A percentile compares a stretch with the other conserved stretches of the same genome.
Conservation (phyloP, 257 asterid genomes). For the Catharanthus roseus region DNA sequence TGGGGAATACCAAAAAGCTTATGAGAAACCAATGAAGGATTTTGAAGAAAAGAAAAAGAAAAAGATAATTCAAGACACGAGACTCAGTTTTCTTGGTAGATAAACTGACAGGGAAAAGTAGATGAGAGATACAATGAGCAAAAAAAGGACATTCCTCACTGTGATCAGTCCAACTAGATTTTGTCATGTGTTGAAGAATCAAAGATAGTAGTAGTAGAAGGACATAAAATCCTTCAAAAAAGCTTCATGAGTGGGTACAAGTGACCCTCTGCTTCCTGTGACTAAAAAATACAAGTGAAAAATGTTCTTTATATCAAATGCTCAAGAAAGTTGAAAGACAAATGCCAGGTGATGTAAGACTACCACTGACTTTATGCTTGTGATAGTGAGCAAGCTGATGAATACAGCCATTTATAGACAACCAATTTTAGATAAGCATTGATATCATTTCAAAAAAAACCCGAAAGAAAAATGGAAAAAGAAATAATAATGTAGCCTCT, state of each 20-base stretch:
- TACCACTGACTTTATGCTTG: not conserved
- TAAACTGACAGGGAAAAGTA: constrained; percentile 14
- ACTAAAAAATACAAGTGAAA: not conserved
- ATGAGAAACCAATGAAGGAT: constrained; percentile 13
- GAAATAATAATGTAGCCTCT: too few relatives aligned
- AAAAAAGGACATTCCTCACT: constrained; percentile 5
- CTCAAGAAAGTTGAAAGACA: not conserved
- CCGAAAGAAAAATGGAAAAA: too few relatives aligned
- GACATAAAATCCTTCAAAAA: constrained; percentile 11
- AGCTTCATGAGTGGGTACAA: constrained; percentile 24
- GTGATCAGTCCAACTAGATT: constrained; percentile 15
- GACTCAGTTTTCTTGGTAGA: constrained; percentile 20
- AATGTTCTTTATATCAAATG: not conserved
- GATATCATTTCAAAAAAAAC: not conserved
- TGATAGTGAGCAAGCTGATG: constrained; percentile 5
- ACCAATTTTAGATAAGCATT: not conserved
- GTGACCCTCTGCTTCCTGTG: constrained; percentile 20
- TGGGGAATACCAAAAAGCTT: constrained; percentile 15
- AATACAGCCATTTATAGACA: constrained; percentile 8
- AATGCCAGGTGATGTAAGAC: constrained; percentile 6
- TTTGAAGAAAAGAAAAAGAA: constrained; percentile 14
- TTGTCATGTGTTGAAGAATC: constrained; percentile 16
- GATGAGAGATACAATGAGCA: constrained; percentile 1
- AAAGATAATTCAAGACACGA: constrained; percentile 9
- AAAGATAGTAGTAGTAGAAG: not conserved